Evolutionary conservation across 2,329 filamentous ascomycete genomes (phyloP).

Genomic region (Thelonectria olida): DNA sequence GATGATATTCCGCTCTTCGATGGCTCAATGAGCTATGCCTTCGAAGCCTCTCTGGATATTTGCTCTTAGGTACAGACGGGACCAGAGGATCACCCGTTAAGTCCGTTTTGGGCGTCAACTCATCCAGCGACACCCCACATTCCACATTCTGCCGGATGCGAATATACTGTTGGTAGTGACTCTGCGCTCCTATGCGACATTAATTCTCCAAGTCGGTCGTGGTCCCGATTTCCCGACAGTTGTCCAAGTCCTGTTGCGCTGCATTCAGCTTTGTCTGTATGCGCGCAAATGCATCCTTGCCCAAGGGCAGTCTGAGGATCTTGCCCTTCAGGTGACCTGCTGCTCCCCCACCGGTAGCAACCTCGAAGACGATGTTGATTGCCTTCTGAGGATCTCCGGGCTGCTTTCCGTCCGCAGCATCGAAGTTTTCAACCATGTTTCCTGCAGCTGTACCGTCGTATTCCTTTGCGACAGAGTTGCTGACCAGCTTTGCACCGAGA

Average conservation of each 20-base stretch:
- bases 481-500: slow-evolving; percentile 41
- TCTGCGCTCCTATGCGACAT: not conserved
- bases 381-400: slow-evolving; percentile 51
- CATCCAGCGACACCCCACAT: too few relatives aligned
- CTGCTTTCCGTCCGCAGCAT: slow-evolving; percentile 44
- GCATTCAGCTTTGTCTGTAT: slow-evolving; percentile 39
- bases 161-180: too few relatives aligned
- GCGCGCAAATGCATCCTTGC: slow-evolving; percentile 43
- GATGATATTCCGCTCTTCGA: too few relatives aligned
- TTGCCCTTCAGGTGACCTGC: slow-evolving; percentile 41
- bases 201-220: slow-evolving; percentile 18
- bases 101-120: not conserved
- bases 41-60: too few relatives aligned
- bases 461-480: slow-evolving; percentile 29
- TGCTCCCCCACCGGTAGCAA: slow-evolving; percentile 43
- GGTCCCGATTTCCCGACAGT: slow-evolving; percentile 17
- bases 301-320: slow-evolving; percentile 46
- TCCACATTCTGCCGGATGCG: too few relatives aligned
- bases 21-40: too few relatives aligned
- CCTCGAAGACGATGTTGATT: slow-evolving; percentile 49
- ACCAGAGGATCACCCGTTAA: too few relatives aligned
- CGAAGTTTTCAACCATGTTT: slow-evolving; percentile 37
- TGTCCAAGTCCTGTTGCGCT: slow-evolving; percentile 26
- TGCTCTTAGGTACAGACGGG: too few relatives aligned
- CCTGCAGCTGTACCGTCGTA: slow-evolving; percentile 43